Percentiles rank a stretch among this genome's conserved stretches.
phyloP scores from a whole-genome alignment of 352 stramenopile species.

The Phytophthora sansomeana region DNA sequence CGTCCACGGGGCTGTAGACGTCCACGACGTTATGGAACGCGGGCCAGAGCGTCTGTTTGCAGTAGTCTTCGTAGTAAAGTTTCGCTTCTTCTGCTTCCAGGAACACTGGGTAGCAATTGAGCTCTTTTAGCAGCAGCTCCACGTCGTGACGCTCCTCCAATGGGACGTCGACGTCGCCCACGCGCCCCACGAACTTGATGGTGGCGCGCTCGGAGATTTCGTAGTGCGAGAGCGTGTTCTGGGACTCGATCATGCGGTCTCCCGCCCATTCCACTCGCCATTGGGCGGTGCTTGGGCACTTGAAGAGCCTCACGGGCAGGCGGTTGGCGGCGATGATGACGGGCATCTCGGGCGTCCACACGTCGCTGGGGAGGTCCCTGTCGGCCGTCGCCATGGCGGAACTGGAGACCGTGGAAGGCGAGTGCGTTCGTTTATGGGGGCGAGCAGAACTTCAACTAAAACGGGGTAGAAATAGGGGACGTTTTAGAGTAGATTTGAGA shows the following conservation, averaged over 20 bases:
- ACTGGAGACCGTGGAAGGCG: constrained; percentile 1
- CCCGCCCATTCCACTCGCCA: constrained; percentile 76
- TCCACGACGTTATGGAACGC: constrained; percentile 98
- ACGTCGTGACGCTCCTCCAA: constrained; percentile 60
- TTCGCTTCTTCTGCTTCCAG: constrained; percentile 59
- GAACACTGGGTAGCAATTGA: constrained; percentile 81
- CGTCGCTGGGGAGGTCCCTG: constrained; percentile 20
- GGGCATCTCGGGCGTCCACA: constrained; percentile 63
- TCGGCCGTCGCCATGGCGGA: constrained; percentile 9
- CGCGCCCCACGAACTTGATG: constrained; percentile 80
- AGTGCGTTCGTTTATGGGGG: neutral
- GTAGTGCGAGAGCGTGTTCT: constrained; percentile 79
- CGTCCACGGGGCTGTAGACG: constrained; percentile 80
- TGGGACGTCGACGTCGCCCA: constrained; percentile 62
- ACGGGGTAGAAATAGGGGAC: too few relatives aligned
- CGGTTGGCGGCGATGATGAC: constrained; percentile 82
- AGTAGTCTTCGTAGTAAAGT: constrained; percentile 94
- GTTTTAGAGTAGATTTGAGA: too few relatives aligned
- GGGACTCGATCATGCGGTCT: constrained; percentile 78
- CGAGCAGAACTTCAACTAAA: neutral
- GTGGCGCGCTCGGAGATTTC: constrained; percentile 69
- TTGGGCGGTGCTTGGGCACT: constrained; percentile 21
- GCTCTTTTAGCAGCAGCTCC: constrained; percentile 50
- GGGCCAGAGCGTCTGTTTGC: constrained; percentile 97
- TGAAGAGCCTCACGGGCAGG: constrained; percentile 58